Base-by-base conservation (phyloP, 192 early-diverging fungal species). In the Backusella macrospora region DNA sequence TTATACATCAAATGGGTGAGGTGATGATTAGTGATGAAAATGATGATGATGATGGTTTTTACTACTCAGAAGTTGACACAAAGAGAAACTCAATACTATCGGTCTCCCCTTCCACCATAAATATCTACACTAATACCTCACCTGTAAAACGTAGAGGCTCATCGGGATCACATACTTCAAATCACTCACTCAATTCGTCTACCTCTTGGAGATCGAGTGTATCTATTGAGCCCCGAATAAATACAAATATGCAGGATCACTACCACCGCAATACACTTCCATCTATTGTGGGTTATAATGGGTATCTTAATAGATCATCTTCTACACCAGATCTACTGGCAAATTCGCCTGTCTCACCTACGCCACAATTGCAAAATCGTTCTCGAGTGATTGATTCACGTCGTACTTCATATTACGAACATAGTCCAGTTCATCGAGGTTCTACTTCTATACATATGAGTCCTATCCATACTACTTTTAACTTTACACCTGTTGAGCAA, bases 301-400 rank as follows among this genome's bases (percentile, higher is more conserved):
- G 40, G 5, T 72, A 72, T 34, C 69, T 76, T 13, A 76, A 71
- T 21, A 62, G 75, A 15, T 76, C 75, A 37, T 76, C 75, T 10
- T 76, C 75, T 12, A 76, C 75, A 21, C 75, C 75, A 6, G 75
- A 76, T 71, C 44, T 76, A 5, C 15, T 76, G 6, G 44, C 65
- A 1, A 59, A 71, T 48, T 42, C 34, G 0, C 59, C 59, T 26
- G 26, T 37, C 26, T 26, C 43, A 18, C 72, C 72, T 64, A 45
- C 68, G 18, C 46, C 68, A 13, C 40, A 40, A 13, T 16, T 49
- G 21, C 43, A 69, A 38, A 42, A 48, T n/a, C 39, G 43, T 1
- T 10, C 44, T 34, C 21, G 45, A 9, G 5, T 13, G 12, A 49
- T 69, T 37, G 45, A 69, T 69, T 10, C 65, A 42, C 39, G 18